These are phyloP conservation scores for Tuber magnatum DNA, from an alignment of 495 filamentous ascomycete species.

Conservation along the genomic window DNA sequence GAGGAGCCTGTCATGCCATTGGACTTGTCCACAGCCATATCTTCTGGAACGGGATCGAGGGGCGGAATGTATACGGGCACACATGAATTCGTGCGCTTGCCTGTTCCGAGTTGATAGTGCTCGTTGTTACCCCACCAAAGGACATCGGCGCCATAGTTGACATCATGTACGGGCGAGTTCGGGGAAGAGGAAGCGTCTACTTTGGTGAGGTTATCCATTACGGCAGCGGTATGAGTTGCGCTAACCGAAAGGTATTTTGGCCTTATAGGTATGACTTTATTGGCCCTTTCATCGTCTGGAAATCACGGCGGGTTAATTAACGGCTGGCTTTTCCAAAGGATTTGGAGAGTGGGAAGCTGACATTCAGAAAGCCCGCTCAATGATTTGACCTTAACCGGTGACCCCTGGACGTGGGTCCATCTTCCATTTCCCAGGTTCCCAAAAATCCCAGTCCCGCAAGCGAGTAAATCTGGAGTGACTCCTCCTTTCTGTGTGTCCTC, in stretches of 20 bases:
- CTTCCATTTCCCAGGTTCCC: constrained; percentile 77
- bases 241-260: constrained; percentile 65
- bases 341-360: not conserved
- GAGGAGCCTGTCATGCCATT: constrained; percentile 28
- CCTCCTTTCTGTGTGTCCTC: constrained; percentile 45
- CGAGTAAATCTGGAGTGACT: constrained; percentile 69
- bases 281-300: constrained; percentile 58
- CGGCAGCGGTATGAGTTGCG: constrained; percentile 67
- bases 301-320: constrained; percentile 2
- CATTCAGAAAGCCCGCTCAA: constrained; percentile 76
- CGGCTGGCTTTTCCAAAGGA: not conserved
- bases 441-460: constrained; percentile 75
- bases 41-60: constrained; percentile 48
- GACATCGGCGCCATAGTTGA: constrained; percentile 76
- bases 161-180: constrained; percentile 53
- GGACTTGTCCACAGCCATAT: constrained; percentile 40
- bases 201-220: constrained; percentile 70
- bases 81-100: constrained; percentile 70
- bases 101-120: constrained; percentile 83
- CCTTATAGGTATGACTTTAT: constrained; percentile 66
- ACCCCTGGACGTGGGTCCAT: constrained; percentile 80
- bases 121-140: constrained; percentile 95
- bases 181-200: constrained; percentile 49
- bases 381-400: constrained; percentile 72
- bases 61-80: constrained; percentile 72